These are phyloP conservation scores for Madurella fahalii DNA, from an alignment of 2,329 filamentous ascomycete genomes.

Conservation along the genomic window DNA sequence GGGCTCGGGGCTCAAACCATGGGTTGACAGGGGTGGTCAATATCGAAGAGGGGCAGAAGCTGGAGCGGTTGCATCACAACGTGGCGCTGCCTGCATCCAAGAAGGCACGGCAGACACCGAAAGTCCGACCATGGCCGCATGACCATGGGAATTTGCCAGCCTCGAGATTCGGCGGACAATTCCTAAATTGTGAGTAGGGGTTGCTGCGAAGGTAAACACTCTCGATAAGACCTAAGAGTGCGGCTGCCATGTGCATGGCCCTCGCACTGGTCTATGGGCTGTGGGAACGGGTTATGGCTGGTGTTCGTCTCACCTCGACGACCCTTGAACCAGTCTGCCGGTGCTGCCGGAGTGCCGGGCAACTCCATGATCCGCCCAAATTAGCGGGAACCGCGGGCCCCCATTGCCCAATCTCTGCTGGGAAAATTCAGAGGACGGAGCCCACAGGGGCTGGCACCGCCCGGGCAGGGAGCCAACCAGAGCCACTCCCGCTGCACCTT, in stretches of 20 bases:
- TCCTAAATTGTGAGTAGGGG: not conserved
- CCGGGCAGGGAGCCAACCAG: not conserved
- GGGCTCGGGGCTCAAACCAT: not conserved
- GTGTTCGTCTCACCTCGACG: constrained; percentile 2
- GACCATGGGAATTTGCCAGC: not conserved
- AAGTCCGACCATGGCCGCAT: not conserved
- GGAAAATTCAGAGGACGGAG: not conserved
- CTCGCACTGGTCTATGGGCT: not conserved
- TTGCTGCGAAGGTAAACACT: not conserved
- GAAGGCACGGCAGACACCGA: not conserved
- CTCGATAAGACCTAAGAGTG: not conserved
- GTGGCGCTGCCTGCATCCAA: constrained; percentile 7
- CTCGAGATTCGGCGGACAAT: not conserved
- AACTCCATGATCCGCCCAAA: not conserved
- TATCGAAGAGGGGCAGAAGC: not conserved
- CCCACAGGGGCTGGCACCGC: not conserved
- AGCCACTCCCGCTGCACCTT: constrained; percentile 9
- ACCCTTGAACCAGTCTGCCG: not conserved
- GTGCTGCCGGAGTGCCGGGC: not conserved
- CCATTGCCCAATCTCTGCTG: not conserved
- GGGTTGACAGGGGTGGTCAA: not conserved
- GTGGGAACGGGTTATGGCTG: constrained; percentile 1
- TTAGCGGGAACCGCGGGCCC: not conserved
- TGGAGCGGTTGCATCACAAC: constrained; percentile 1
- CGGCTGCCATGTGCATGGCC: not conserved